Base-by-base conservation (phyloP, 495 filamentous ascomycete species). In the Xylona heveae region DNA sequence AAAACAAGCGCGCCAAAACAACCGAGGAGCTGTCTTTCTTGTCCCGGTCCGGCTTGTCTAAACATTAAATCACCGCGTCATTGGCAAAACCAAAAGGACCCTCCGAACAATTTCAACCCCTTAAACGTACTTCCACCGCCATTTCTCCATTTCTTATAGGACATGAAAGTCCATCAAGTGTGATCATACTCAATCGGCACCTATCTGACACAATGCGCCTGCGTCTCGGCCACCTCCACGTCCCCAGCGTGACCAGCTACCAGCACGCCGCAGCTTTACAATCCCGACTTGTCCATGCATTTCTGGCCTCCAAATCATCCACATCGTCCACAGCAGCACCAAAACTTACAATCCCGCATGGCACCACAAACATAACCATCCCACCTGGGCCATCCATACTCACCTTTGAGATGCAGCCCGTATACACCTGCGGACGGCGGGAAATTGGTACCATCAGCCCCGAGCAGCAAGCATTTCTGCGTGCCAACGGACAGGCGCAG, bases 371-470 rank as follows among this genome's bases (percentile, higher is more conserved):
- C 41, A 17, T 34, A 40, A 33, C 51, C 54, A 4, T 64, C 67
- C 52, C 62, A 5, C 80, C 68, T 4, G 50, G 57, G 17, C 68
- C 88, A 18, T 72, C 68, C 26, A 56, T 94, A 35, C 58, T 95
- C 34, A 84, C 81, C 38, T 84, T 88, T 57, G 68, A 76, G 34
- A 81, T 83, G 24, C 53, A 68, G 38, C 79, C 82, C 5, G 78
- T 83, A 35, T 97, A 84, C 55, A 95, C 88, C 19, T 74, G 75
- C 41, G 88, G 88, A 37, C 74, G 88, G 5, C 76, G 88, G 28
- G 82, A 92, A 49, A 55, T 70, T 2, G 58, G 60, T 36, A 36
- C 42, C 2, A 26, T 56, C 14, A 22, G 36, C 44, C 47, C 12
- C 36, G 43, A 38, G 21, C 54, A 60, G 30, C 46, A 42, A 20